Evolutionary conservation across 2,329 filamentous ascomycete species (phyloP).

Genomic region (Aspergillus sclerotialis): DNA sequence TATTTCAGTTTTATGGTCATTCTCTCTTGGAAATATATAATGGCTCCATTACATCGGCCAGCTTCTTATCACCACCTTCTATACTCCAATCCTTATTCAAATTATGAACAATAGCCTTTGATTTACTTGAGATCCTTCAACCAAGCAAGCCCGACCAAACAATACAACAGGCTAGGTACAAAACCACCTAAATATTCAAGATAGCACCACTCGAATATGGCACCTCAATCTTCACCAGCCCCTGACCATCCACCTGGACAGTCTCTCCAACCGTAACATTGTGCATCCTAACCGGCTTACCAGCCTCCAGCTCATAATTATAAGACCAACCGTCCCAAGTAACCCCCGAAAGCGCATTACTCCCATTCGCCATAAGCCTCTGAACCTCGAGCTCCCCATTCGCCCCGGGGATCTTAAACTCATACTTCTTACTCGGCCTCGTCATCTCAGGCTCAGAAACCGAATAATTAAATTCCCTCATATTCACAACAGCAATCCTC

Average conservation of each 20-base stretch:
- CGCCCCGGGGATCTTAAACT: conserved; percentile 17
- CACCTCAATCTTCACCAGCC: conserved; percentile 21
- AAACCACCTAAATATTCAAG: conserved; percentile 11
- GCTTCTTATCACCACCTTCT: no score
- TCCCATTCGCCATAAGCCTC: conserved; percentile 54
- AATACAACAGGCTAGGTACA: no score
- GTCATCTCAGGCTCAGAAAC: conserved; percentile 31
- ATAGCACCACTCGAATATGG: conserved; percentile 21
- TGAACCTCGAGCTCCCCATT: conserved; percentile 32
- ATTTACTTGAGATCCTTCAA: no score
- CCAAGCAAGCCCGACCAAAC: no score
- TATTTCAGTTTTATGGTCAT: no score
- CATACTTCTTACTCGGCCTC: conserved; percentile 16
- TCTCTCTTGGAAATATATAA: no score
- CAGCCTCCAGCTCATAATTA: conserved; percentile 52
- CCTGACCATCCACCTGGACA: conserved; percentile 26
- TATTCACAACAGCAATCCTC: conserved; percentile 51
- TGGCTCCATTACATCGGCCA: no score
- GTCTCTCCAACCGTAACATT: conserved; percentile 52
- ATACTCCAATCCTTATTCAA: no score
- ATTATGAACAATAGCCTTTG: no score
- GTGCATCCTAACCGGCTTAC: conserved; percentile 45
- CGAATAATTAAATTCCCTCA: conserved; percentile 55
- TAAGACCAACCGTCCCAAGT: conserved; percentile 58
- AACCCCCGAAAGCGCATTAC: conserved; percentile 56